Conservation (phyloP, 2,329 filamentous ascomycete species). For the Fusarium anguioides region DNA sequence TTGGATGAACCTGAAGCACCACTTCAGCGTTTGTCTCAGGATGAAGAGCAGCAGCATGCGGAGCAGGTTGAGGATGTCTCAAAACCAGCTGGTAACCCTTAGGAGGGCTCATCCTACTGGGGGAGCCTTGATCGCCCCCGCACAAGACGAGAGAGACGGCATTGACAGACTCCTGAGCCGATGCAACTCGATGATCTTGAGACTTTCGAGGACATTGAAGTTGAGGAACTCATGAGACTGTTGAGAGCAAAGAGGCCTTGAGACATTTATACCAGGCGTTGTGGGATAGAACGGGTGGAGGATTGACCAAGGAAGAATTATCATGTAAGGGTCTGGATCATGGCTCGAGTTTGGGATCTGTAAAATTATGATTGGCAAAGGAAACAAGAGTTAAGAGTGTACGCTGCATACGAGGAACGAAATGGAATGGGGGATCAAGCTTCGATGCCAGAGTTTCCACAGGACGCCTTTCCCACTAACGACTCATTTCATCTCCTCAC, state of each 20-base stretch:
- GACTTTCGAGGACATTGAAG: constrained; percentile 46
- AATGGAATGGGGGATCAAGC: constrained; percentile 46
- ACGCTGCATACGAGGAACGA: constrained; percentile 39
- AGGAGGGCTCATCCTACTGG: constrained; percentile 33
- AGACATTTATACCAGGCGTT: constrained; percentile 43
- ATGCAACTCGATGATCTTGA: constrained; percentile 41
- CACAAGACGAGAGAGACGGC: constrained; percentile 14
- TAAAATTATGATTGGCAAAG: constrained; percentile 41
- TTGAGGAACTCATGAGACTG: constrained; percentile 43
- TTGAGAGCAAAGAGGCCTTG: constrained; percentile 37
- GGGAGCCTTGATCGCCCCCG: constrained; percentile 28
- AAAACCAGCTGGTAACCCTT: constrained; percentile 33
- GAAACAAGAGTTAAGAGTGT: constrained; percentile 39
- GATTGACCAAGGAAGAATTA: constrained; percentile 20
- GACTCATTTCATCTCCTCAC: constrained; percentile 35
- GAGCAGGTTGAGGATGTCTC: constrained; percentile 40
- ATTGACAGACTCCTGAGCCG: constrained; percentile 5
- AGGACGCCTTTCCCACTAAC: constrained; percentile 39
- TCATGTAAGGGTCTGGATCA: constrained; percentile 34
- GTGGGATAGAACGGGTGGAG: constrained; percentile 35
- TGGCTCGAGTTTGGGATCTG: constrained; percentile 28
- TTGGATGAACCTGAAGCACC: constrained; percentile 21
- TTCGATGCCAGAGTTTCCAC: constrained; percentile 44
- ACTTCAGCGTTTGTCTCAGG: constrained; percentile 4
- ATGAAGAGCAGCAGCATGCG: constrained; percentile 29